phyloP scores from a whole-genome alignment of 352 stramenopile genomes.

The Blastocystis sp. region DNA sequence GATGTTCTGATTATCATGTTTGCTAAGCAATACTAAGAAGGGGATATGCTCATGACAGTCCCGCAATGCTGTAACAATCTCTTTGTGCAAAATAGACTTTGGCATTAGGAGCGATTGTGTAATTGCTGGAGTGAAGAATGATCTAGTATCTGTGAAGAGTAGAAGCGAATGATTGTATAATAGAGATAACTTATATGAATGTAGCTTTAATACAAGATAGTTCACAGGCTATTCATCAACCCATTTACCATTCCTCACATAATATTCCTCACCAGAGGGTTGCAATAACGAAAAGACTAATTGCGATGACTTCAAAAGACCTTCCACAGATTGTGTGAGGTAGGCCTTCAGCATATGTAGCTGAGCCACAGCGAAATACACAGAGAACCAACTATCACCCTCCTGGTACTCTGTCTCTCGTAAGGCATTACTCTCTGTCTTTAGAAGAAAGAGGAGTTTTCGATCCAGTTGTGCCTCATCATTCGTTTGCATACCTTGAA shows the following conservation, averaged over 20 bases:
- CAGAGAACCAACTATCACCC: not conserved
- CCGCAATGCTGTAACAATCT: not conserved
- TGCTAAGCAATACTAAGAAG: not conserved
- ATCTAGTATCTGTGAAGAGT: not conserved
- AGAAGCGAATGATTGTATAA: conserved; percentile 16
- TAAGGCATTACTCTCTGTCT: not conserved
- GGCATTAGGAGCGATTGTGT: not conserved
- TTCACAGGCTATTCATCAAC: not conserved
- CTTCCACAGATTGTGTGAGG: not conserved
- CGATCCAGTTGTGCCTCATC: not conserved
- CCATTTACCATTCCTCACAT: not conserved
- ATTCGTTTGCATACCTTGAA: not conserved
- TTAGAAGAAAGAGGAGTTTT: conserved; percentile 3
- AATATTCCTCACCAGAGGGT: not conserved
- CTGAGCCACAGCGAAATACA: not conserved
- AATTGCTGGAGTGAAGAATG: not conserved
- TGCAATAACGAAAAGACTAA: conserved; percentile 4
- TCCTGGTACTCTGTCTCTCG: conserved; percentile 15
- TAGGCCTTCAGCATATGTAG: not conserved
- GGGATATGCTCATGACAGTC: not conserved
- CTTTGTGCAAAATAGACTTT: not conserved
- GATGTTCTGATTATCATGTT: conserved; percentile 24
- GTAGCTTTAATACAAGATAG: not conserved
- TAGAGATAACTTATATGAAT: not conserved
- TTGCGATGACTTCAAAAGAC: not conserved